Evolutionary conservation across 2,329 filamentous ascomycete species (phyloP).

Genomic region (Aspergillus pseudotamarii): DNA sequence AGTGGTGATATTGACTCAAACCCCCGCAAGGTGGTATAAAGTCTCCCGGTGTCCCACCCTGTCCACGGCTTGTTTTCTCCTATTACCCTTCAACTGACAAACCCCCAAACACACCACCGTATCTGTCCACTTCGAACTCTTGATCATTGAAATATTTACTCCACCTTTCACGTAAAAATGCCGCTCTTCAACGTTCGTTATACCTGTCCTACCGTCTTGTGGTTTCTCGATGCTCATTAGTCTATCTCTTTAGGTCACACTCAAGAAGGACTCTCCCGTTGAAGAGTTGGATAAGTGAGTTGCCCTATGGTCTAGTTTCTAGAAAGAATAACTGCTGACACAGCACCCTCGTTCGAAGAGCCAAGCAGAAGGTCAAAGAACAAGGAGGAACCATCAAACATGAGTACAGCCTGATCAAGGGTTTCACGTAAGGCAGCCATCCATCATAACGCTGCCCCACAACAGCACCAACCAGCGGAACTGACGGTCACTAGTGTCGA

Average conservation of each 20-base stretch:
- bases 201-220: not conserved
- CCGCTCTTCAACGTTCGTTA: conserved; percentile 43
- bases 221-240: conserved; percentile 4
- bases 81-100: conserved; percentile 1
- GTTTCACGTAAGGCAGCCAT: conserved; percentile 73
- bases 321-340: not conserved
- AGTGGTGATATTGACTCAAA: conserved; percentile 10
- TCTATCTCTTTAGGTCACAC: conserved; percentile 65
- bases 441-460: not conserved
- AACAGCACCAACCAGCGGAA: not conserved
- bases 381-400: conserved; percentile 83
- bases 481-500: conserved; percentile 61
- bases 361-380: conserved; percentile 72
- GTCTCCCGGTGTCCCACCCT: conserved; percentile 12
- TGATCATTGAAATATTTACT: not conserved
- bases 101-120: not conserved
- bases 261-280: conserved; percentile 69
- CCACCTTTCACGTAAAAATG: conserved; percentile 29
- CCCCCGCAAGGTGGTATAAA: conserved; percentile 18
- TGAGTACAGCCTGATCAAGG: conserved; percentile 86
- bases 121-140: conserved; percentile 2
- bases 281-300: conserved; percentile 70
- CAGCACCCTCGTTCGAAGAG: conserved; percentile 50
- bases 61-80: not conserved
- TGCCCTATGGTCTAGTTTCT: not conserved